Conservation (phyloP, 2,329 filamentous ascomycete genomes). For the Shiraia sp. region DNA sequence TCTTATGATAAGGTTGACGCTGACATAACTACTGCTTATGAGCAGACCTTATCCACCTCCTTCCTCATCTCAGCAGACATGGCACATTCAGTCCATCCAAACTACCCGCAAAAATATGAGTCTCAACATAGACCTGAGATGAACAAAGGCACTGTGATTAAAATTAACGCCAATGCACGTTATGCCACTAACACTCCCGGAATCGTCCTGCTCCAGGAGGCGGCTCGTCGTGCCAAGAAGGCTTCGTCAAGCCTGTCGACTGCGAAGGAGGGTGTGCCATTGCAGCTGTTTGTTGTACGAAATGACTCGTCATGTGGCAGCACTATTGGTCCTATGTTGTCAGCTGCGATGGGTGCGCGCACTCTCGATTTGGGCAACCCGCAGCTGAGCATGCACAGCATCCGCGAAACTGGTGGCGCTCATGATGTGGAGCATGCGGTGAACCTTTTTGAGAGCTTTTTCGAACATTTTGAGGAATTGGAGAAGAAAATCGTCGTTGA, state of each 20-base stretch:
- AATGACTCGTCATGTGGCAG: constrained; percentile 95
- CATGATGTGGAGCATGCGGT: constrained; percentile 87
- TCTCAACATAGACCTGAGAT: constrained; percentile 87
- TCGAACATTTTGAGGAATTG: constrained; percentile 78
- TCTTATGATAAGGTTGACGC: constrained; percentile 66
- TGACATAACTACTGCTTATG: constrained; percentile 77
- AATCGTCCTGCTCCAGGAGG: constrained; percentile 89
- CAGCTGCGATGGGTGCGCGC: constrained; percentile 80
- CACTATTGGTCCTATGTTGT: constrained; percentile 97
- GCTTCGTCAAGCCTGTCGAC: constrained; percentile 47
- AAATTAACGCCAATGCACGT: constrained; percentile 95
- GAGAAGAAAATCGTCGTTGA: constrained; percentile 81
- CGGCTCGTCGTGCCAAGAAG: constrained; percentile 65
- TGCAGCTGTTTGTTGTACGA: constrained; percentile 94
- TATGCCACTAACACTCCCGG: constrained; percentile 97
- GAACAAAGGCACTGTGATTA: constrained; percentile 96
- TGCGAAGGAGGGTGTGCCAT: constrained; percentile 70
- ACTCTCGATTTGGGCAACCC: constrained; percentile 93
- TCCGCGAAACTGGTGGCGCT: constrained; percentile 87
- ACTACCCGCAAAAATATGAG: constrained; percentile 93
- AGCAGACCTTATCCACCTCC: constrained; percentile 87
- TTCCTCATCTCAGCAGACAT: constrained; percentile 97
- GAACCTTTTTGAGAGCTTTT: constrained; percentile 85
- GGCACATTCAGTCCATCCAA: constrained; percentile 95
- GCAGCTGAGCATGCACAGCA: constrained; percentile 95